Evolutionary conservation across 2,329 filamentous ascomycete species (phyloP), one percentile per base, ranked within the genome.

Genomic region (Chaetoscypha palmicola): DNA sequence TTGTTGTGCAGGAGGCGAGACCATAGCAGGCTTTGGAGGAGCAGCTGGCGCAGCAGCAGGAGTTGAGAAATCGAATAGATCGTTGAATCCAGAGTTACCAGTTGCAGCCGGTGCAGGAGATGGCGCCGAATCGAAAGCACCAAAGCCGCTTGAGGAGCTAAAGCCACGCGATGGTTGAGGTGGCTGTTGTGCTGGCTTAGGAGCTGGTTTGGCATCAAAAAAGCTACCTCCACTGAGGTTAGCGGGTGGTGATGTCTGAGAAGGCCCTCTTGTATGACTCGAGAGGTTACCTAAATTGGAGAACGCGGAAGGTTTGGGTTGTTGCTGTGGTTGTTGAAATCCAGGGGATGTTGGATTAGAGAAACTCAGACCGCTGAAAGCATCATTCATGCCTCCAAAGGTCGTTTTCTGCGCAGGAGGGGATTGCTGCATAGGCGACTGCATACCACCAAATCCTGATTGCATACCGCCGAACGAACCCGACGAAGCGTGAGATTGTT

Each of bases 51-150:
- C 55, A 38, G 68, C 58, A 39, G 74, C 55, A 32, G 74, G 63
- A 0, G 76, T 67, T 5, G 78, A 76, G 53, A 95, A 77, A 60
- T 91, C 87, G 58, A 96, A 91, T 1, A 96, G 72, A 60, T 94
- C 87, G 38, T 80, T 81, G 56, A 92, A 78, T 12, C 79, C 74
- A 22, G 78, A 76, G 64, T 53, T 57, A 64, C 36, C 38, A 62
- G 53, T 43, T 30, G 47, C 43, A 14, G 48, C 51, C 17, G 66
- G 57, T 1, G 68, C 58, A 5, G 76, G 62, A 5, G 73, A 68
- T n/a, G 67, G 59, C 10, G 61, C 56, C 12, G 68, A 66, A 38
- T 71, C 67, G 45, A 83, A 79, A 10, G 75, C 73, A 24, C 81
- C 75, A 50, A 90, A 83, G 22, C 74, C 79, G 50, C 76, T 78